Percentiles rank a stretch among this genome's conserved stretches.
phyloP scores from a whole-genome alignment of 2,329 filamentous ascomycete genomes.

The Cladosporium cucumerinum region DNA sequence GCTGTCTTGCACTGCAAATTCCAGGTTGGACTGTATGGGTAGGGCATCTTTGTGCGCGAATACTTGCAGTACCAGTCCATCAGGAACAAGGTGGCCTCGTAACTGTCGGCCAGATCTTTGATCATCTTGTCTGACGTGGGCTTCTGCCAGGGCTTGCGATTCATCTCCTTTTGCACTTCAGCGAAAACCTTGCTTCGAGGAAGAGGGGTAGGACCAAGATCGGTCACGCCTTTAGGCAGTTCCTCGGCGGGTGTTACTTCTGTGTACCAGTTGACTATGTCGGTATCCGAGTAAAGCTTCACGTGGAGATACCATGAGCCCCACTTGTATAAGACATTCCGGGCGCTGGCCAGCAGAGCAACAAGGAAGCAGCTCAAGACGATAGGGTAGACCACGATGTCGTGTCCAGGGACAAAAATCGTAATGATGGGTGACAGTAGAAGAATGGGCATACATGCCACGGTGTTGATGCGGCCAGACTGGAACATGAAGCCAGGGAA shows the following conservation, averaged over 20 bases:
- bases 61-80: slow-evolving; percentile 52
- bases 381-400: slow-evolving; percentile 55
- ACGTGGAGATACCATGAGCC: slow-evolving; percentile 56
- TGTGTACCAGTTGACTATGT: slow-evolving; percentile 50
- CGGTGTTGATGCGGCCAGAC: slow-evolving; percentile 57
- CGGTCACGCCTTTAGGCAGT: slow-evolving; percentile 43
- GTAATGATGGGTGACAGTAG: slow-evolving; percentile 57
- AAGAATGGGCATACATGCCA: slow-evolving; percentile 54
- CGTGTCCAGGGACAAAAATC: slow-evolving; percentile 49
- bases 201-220: slow-evolving; percentile 48
- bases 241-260: slow-evolving; percentile 34
- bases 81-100: slow-evolving; percentile 52
- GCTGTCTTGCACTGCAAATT: slow-evolving; percentile 57
- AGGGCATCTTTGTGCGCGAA: slow-evolving; percentile 47
- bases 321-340: slow-evolving; percentile 57
- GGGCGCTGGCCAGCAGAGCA: slow-evolving; percentile 51
- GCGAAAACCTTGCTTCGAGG: slow-evolving; percentile 46
- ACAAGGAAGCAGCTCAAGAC: slow-evolving; percentile 54
- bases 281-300: slow-evolving; percentile 48
- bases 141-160: slow-evolving; percentile 43
- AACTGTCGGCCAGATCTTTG: slow-evolving; percentile 50
- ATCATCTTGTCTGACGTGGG: slow-evolving; percentile 47
- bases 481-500: slow-evolving; percentile 54
- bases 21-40: slow-evolving; percentile 56
- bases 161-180: slow-evolving; percentile 46